phyloP scores from a whole-genome alignment of 169 alveolate genomes.

The Eimeria tenella region DNA sequence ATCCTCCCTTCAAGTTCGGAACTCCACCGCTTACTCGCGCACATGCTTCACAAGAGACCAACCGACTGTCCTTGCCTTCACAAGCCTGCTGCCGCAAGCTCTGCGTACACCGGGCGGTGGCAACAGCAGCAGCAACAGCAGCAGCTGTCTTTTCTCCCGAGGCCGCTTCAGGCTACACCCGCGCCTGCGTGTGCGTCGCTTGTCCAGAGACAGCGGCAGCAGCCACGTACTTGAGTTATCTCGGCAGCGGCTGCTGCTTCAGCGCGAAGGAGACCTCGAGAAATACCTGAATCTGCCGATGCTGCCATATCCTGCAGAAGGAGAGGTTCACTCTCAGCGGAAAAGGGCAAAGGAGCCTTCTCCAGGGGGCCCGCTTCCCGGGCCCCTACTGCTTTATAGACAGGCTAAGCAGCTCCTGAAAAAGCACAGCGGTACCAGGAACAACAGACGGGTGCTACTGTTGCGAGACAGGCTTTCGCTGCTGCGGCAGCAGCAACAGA shows the following conservation, averaged over 20 bases:
- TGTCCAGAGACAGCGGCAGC: conserved; percentile 77
- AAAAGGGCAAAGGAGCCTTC: conserved; percentile 48
- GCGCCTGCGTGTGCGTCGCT: conserved; percentile 69
- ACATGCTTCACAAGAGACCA: neutral
- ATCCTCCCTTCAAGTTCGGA: neutral
- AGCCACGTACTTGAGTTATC: conserved; percentile 74
- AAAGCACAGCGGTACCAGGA: conserved; percentile 60
- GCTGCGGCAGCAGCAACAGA: conserved; percentile 9
- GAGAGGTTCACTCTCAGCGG: conserved; percentile 58
- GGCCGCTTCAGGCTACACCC: conserved; percentile 67
- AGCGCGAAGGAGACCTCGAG: conserved; percentile 74
- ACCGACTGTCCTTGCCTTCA: neutral
- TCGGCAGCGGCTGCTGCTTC: conserved; percentile 70
- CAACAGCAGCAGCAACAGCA: conserved; percentile 3
- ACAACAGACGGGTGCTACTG: conserved; percentile 68
- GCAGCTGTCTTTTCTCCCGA: conserved; percentile 34
- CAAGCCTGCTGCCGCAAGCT: conserved; percentile 12
- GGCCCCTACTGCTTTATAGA: conserved; percentile 59
- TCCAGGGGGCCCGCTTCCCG: conserved; percentile 23
- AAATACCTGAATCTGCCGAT: conserved; percentile 15
- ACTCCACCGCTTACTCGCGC: neutral
- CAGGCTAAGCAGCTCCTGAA: conserved; percentile 62
- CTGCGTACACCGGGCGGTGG: neutral
- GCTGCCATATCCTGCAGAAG: conserved; percentile 48
- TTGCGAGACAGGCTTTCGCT: conserved; percentile 40